Conservation (phyloP, 2,329 filamentous ascomycete species). For the Xylaria sp. region DNA sequence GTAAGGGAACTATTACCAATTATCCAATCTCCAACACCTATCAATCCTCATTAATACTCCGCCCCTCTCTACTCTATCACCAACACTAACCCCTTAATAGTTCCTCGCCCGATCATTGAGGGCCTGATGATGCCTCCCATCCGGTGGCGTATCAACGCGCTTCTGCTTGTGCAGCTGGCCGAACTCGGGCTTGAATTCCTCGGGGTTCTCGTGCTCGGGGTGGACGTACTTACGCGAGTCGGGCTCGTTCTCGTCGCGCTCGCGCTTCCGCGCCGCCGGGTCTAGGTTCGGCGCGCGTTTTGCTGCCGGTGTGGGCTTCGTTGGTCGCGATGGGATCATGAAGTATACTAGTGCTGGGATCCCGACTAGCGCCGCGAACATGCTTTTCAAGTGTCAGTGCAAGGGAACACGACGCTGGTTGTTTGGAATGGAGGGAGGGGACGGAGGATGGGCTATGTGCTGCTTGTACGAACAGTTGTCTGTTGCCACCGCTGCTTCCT, state of each 20-base stretch:
- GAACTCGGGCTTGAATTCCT: conserved; percentile 35
- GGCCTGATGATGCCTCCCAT: conserved; percentile 35
- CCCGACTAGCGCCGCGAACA: conserved; percentile 30
- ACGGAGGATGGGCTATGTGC: not conserved
- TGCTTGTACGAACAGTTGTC: conserved; percentile 24
- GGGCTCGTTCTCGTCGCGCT: conserved; percentile 8
- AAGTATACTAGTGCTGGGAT: conserved; percentile 35
- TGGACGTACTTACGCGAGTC: conserved; percentile 27
- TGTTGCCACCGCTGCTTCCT: conserved; percentile 18
- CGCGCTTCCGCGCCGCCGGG: conserved; percentile 28
- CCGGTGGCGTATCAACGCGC: conserved; percentile 36
- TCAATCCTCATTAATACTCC: too few species aligned
- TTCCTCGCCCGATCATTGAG: conserved; percentile 32
- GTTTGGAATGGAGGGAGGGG: not conserved
- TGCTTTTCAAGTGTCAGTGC: conserved; percentile 14
- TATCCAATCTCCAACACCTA: too few species aligned
- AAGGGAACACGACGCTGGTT: too few species aligned
- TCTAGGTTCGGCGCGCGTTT: conserved; percentile 25
- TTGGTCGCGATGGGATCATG: conserved; percentile 18
- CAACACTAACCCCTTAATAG: not conserved
- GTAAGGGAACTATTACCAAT: not conserved
- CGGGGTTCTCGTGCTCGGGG: conserved; percentile 37
- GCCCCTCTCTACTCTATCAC: not conserved
- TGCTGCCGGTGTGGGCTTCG: not conserved
- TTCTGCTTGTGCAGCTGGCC: conserved; percentile 35